Percentiles rank a stretch among this genome's conserved stretches.
These are phyloP conservation scores for Dendrobium chrysotoxum DNA, from an alignment of 106 monocot genomes.

Conservation along the genomic window DNA sequence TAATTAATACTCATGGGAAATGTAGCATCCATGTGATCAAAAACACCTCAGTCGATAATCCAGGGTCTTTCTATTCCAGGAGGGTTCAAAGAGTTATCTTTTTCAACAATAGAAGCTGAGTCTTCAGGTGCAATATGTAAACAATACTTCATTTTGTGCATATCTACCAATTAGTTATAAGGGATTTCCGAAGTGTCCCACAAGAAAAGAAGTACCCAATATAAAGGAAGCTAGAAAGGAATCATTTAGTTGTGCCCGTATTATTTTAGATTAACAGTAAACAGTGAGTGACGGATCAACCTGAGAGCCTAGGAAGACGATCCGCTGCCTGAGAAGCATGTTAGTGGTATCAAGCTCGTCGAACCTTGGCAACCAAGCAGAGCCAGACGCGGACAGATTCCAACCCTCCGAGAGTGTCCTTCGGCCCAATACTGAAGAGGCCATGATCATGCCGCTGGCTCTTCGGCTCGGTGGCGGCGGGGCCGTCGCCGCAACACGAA, in stretches of 20 bases:
- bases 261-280: neutral
- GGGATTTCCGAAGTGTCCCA: neutral
- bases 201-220: neutral
- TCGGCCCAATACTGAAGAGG: neutral
- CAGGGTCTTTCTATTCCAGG: too few species aligned
- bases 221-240: neutral
- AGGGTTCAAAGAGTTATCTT: neutral
- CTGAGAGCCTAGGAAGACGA: constrained; percentile 93
- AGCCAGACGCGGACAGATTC: constrained; percentile 33
- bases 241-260: neutral
- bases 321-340: constrained; percentile 91
- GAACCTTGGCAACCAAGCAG: constrained; percentile 59
- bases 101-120: neutral
- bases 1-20: too few species aligned
- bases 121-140: neutral
- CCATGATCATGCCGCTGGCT: neutral
- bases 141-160: neutral
- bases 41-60: too few species aligned
- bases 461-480: neutral
- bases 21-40: too few species aligned
- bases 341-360: constrained; percentile 85
- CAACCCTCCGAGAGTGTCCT: constrained; percentile 59
- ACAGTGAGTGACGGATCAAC: constrained; percentile 18
- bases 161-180: neutral
- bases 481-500: neutral